Percentiles rank a stretch among this genome's conserved stretches.
Conservation (phyloP, 1,284 basidiomycete genomes). For the Tremellales sp. region DNA sequence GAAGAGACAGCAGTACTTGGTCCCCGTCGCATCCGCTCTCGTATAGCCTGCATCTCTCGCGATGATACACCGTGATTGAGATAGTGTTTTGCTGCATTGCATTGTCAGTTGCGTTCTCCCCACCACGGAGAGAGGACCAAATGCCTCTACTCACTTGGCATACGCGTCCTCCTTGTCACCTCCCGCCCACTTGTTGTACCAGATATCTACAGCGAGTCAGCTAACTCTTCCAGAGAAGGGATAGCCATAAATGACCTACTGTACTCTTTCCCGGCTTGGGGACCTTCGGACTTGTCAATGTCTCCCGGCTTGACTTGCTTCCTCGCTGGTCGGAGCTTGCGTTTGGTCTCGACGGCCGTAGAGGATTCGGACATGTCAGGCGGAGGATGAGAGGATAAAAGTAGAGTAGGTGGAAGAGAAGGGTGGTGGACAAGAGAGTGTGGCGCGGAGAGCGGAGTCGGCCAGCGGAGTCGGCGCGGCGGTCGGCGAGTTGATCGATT, state of each 20-base stretch:
- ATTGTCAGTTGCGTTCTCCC: neutral
- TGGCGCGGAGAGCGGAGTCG: too few relatives aligned
- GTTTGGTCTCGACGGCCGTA: constrained; percentile 24
- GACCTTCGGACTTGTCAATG: constrained; percentile 78
- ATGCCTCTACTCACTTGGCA: constrained; percentile 63
- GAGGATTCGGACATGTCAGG: constrained; percentile 21
- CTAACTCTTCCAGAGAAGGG: neutral
- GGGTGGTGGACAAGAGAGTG: too few relatives aligned
- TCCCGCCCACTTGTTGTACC: constrained; percentile 99
- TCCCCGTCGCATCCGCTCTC: constrained; percentile 83
- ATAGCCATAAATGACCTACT: constrained; percentile 56
- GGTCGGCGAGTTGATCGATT: too few relatives aligned
- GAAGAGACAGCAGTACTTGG: constrained; percentile 91
- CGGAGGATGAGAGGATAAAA: neutral
- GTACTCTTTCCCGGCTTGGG: constrained; percentile 91
- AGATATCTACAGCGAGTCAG: constrained; percentile 65
- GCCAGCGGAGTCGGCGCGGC: too few relatives aligned
- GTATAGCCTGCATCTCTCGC: constrained; percentile 87
- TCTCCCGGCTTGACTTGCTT: constrained; percentile 87
- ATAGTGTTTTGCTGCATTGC: constrained; percentile 75
- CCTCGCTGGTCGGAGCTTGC: constrained; percentile 61
- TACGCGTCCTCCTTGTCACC: constrained; percentile 91
- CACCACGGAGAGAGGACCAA: too few relatives aligned
- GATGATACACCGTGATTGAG: constrained; percentile 70
- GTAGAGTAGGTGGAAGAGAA: neutral